Percentiles rank a stretch among this genome's conserved stretches.
phyloP scores from a whole-genome alignment of 2,329 filamentous ascomycete genomes.

The Aspergillus neotritici region DNA sequence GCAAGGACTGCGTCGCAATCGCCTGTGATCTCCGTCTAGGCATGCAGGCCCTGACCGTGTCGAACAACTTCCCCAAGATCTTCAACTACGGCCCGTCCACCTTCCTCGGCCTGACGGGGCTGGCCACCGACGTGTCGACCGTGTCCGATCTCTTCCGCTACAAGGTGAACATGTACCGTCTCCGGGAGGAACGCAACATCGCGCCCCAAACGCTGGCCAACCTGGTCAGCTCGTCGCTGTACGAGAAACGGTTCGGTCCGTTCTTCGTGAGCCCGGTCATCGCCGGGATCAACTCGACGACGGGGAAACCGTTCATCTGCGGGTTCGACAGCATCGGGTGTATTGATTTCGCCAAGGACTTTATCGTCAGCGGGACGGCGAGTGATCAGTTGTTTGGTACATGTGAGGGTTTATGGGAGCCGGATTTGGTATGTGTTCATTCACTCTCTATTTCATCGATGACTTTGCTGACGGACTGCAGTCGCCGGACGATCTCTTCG shows the following conservation, averaged over 20 bases:
- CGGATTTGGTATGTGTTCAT: constrained; percentile 68
- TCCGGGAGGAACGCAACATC: constrained; percentile 96
- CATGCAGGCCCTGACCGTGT: constrained; percentile 91
- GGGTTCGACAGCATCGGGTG: constrained; percentile 99
- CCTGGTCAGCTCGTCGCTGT: constrained; percentile 82
- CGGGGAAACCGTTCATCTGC: constrained; percentile 93
- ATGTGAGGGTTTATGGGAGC: constrained; percentile 97
- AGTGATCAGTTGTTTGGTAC: constrained; percentile 98
- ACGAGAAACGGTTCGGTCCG: constrained; percentile 92
- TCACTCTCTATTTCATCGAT: not conserved
- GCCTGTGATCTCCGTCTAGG: constrained; percentile 97
- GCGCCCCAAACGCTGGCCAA: constrained; percentile 93
- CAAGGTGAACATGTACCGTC: constrained; percentile 99
- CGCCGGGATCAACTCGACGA: constrained; percentile 90
- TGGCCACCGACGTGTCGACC: constrained; percentile 91
- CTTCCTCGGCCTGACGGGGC: constrained; percentile 90
- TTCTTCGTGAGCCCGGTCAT: constrained; percentile 95
- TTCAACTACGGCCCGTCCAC: constrained; percentile 89
- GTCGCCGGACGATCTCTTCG: constrained; percentile 91
- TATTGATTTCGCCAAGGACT: constrained; percentile 99
- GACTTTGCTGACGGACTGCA: constrained; percentile 31
- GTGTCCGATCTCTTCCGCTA: constrained; percentile 97
- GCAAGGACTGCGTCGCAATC: constrained; percentile 99
- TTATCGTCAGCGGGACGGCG: constrained; percentile 94
- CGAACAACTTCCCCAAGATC: constrained; percentile 99